These are phyloP conservation scores for Strigomonas galati DNA, from an alignment of 208 protist species.

Conservation along the genomic window DNA sequence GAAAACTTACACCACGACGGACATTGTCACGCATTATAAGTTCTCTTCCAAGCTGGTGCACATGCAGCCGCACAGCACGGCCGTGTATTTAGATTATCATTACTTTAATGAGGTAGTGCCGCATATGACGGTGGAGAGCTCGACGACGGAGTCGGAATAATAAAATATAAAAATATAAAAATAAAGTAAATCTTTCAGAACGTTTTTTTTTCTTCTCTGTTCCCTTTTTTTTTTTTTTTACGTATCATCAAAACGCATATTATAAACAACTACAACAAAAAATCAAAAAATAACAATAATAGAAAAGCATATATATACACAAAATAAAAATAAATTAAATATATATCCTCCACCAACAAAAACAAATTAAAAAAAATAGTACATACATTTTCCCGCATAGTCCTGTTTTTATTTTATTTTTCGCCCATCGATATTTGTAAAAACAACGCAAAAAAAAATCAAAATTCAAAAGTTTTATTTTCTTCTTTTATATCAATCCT, in stretches of 20 bases:
- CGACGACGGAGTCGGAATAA: conserved; percentile 50
- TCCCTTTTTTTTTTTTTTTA: conserved; percentile 13
- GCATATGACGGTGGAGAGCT: conserved; percentile 40
- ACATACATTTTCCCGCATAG: too few relatives aligned
- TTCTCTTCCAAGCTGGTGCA: conserved; percentile 77
- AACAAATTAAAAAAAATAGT: too few relatives aligned
- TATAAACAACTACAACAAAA: conserved; percentile 4
- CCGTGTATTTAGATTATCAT: conserved; percentile 78
- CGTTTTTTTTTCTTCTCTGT: conserved; percentile 18
- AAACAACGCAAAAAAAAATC: too few relatives aligned
- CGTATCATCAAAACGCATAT: background rate
- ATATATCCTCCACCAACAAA: too few relatives aligned
- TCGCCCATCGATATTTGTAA: background rate
- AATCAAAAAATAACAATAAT: background rate
- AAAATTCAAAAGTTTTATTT: too few relatives aligned
- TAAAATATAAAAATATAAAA: conserved; percentile 13
- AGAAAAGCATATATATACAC: background rate
- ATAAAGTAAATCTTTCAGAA: background rate
- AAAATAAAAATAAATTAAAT: background rate
- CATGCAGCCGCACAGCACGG: conserved; percentile 42
- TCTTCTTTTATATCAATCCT: too few relatives aligned
- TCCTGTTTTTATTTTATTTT: background rate
- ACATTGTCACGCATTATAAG: conserved; percentile 68
- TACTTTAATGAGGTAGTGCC: conserved; percentile 82
- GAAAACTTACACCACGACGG: conserved; percentile 65